These are phyloP conservation scores for Acidomyces sp. DNA, from an alignment of 495 filamentous ascomycete genomes.

Conservation along the genomic window DNA sequence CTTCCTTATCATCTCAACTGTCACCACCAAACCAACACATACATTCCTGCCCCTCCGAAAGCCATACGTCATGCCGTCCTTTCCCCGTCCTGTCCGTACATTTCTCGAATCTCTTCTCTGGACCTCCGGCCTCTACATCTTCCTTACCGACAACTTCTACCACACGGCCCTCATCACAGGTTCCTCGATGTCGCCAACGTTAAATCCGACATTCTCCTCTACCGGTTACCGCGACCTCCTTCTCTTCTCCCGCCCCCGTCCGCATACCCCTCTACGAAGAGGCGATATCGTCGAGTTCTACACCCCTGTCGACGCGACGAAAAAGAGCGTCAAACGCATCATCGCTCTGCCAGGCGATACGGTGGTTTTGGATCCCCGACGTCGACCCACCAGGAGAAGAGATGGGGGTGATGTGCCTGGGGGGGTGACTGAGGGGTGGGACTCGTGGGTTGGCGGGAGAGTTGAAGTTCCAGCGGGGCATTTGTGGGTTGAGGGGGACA, in stretches of 20 bases:
- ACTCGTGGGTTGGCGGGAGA: conserved; percentile 7
- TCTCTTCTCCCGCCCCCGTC: conserved; percentile 10
- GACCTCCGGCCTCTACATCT: conserved; percentile 6
- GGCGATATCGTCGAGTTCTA: conserved; percentile 28
- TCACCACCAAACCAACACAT: too few relatives aligned
- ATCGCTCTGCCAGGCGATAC: conserved; percentile 26
- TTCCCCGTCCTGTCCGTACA: too few relatives aligned
- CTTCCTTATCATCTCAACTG: too few relatives aligned
- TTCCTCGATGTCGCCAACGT: conserved; percentile 26
- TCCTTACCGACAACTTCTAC: conserved; percentile 20
- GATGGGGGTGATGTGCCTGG: conserved; percentile 11
- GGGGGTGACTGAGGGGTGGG: conserved; percentile 10
- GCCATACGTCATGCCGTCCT: too few relatives aligned
- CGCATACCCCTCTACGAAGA: conserved; percentile 4
- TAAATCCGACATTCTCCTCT: conserved; percentile 22
- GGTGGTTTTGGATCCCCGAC: conserved; percentile 16
- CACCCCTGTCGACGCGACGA: conserved; percentile 24
- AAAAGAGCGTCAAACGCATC: conserved; percentile 25
- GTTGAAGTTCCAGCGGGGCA: conserved; percentile 26
- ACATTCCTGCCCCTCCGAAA: too few relatives aligned
- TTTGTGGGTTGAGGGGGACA: conserved; percentile 33
- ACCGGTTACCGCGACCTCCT: conserved; percentile 18
- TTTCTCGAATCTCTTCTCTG: too few relatives aligned
- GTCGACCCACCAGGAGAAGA: conserved; percentile 8
- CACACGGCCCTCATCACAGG: conserved; percentile 19